Conservation (phyloP, 805 yeast genomes). For the Grigorovia transvaalensis region DNA sequence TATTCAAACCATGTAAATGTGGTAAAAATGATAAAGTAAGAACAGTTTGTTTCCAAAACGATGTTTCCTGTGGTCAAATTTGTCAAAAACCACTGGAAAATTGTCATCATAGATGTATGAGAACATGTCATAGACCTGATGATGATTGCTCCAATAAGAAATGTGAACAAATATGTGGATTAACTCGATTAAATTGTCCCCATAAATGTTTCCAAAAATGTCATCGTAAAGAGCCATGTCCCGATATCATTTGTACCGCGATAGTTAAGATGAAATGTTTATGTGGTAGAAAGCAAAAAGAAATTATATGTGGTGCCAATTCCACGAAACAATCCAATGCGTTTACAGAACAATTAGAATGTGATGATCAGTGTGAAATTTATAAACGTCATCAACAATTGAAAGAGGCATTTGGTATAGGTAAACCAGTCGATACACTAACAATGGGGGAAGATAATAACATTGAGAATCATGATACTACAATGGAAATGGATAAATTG, state of each 20-base stretch:
- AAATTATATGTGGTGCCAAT: slow-evolving; percentile 50
- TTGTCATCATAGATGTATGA: slow-evolving; percentile 44
- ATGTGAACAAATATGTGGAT: slow-evolving; percentile 54
- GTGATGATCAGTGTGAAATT: slow-evolving; percentile 62
- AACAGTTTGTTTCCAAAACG: slow-evolving; percentile 58
- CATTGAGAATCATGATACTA: background rate
- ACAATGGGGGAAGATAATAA: slow-evolving; percentile 1
- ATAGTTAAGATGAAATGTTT: slow-evolving; percentile 43
- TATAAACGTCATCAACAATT: slow-evolving; percentile 50
- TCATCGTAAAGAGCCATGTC: slow-evolving; percentile 48
- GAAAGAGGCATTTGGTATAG: slow-evolving; percentile 47
- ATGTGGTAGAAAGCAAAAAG: slow-evolving; percentile 48
- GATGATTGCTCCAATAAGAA: slow-evolving; percentile 39
- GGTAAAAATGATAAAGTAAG: slow-evolving; percentile 40
- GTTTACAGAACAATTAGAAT: slow-evolving; percentile 36
- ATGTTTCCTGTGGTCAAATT: slow-evolving; percentile 56
- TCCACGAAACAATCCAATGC: slow-evolving; percentile 21
- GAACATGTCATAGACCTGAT: slow-evolving; percentile 46
- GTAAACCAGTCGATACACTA: background rate
- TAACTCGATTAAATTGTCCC: slow-evolving; percentile 45
- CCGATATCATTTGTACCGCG: slow-evolving; percentile 45
- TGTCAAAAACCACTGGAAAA: slow-evolving; percentile 44
- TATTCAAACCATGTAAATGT: slow-evolving; percentile 52
- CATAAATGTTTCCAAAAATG: slow-evolving; percentile 58
- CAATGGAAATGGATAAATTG: slow-evolving; percentile 8